A percentile compares a stretch with the other conserved stretches of the same genome.
Conservation (phyloP, 2,329 filamentous ascomycete genomes). For the Elsinoe ampelina region DNA sequence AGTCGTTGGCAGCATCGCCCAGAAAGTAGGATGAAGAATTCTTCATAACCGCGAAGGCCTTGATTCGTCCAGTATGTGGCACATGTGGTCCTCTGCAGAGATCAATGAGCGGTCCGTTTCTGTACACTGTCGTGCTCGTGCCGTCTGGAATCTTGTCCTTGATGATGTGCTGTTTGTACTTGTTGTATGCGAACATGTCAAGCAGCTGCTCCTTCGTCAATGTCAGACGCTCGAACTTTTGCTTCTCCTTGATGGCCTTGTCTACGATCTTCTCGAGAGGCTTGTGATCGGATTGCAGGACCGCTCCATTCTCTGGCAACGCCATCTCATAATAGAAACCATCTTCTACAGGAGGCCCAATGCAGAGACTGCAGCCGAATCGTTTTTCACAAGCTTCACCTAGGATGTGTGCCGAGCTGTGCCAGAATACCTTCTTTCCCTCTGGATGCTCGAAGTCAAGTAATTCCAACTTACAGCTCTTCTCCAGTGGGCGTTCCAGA, state of each 20-base stretch:
- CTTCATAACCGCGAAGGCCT: slow-evolving; percentile 90
- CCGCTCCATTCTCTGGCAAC: slow-evolving; percentile 58
- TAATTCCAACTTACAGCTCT: slow-evolving; percentile 74
- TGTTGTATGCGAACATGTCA: slow-evolving; percentile 96
- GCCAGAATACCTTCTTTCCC: slow-evolving; percentile 96
- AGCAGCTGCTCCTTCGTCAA: slow-evolving; percentile 84
- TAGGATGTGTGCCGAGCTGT: slow-evolving; percentile 90
- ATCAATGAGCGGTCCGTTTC: slow-evolving; percentile 89
- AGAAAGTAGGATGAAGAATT: slow-evolving; percentile 83
- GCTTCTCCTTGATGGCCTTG: slow-evolving; percentile 91
- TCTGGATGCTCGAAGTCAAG: slow-evolving; percentile 67
- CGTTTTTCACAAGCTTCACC: slow-evolving; percentile 86
- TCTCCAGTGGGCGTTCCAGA: slow-evolving; percentile 79
- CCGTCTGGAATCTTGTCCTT: slow-evolving; percentile 83
- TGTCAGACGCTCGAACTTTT: slow-evolving; percentile 81
- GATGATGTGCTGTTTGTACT: slow-evolving; percentile 98
- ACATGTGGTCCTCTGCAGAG: slow-evolving; percentile 92
- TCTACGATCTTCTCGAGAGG: slow-evolving; percentile 70
- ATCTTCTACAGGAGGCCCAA: slow-evolving; percentile 82
- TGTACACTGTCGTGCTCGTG: slow-evolving; percentile 86
- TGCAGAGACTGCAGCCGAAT: slow-evolving; percentile 85
- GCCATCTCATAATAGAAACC: slow-evolving; percentile 99
- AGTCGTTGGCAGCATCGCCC: slow-evolving; percentile 87
- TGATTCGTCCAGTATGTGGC: slow-evolving; percentile 84
- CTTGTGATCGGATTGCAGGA: slow-evolving; percentile 72